phyloP scores from a whole-genome alignment of 352 stramenopile genomes.

The Phytophthora uliginosa region DNA sequence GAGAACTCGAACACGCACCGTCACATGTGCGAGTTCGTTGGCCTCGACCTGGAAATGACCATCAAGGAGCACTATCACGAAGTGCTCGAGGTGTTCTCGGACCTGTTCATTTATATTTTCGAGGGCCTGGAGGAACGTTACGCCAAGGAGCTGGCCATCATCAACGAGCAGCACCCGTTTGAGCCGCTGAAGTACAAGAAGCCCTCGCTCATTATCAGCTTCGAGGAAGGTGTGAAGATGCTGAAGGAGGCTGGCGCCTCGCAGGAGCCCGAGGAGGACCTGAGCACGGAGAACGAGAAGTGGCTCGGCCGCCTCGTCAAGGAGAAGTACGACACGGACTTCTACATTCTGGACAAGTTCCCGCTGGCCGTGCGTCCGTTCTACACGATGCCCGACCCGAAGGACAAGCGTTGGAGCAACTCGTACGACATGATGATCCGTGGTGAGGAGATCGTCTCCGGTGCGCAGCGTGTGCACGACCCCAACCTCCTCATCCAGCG shows the following conservation, averaged over 20 bases:
- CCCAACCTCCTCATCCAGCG: conserved; percentile 94
- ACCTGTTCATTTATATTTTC: conserved; percentile 99
- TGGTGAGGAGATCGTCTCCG: conserved; percentile 99
- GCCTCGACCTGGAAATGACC: conserved; percentile 99
- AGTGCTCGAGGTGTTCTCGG: conserved; percentile 97
- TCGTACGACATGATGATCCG: conserved; percentile 99
- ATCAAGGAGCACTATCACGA: conserved; percentile 99
- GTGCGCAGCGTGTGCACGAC: conserved; percentile 99
- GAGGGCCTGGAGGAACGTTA: conserved; percentile 97
- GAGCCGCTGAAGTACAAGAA: conserved; percentile 98
- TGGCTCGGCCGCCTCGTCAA: conserved; percentile 96
- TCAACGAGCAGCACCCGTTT: conserved; percentile 98
- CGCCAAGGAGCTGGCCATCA: conserved; percentile 94
- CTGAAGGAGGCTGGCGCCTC: conserved; percentile 86
- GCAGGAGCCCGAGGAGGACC: conserved; percentile 82
- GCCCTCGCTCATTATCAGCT: conserved; percentile 94
- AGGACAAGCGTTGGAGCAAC: conserved; percentile 96
- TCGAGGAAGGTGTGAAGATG: conserved; percentile 95
- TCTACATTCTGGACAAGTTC: conserved; percentile 99
- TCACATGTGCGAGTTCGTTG: conserved; percentile 99
- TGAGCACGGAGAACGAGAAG: conserved; percentile 98
- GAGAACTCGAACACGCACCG: conserved; percentile 99
- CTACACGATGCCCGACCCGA: conserved; percentile 99
- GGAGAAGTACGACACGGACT: conserved; percentile 99
- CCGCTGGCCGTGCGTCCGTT: conserved; percentile 98